These are phyloP conservation scores for Prinsepia uniflora DNA, from an alignment of 306 rosid genomes.

Conservation along the genomic window DNA sequence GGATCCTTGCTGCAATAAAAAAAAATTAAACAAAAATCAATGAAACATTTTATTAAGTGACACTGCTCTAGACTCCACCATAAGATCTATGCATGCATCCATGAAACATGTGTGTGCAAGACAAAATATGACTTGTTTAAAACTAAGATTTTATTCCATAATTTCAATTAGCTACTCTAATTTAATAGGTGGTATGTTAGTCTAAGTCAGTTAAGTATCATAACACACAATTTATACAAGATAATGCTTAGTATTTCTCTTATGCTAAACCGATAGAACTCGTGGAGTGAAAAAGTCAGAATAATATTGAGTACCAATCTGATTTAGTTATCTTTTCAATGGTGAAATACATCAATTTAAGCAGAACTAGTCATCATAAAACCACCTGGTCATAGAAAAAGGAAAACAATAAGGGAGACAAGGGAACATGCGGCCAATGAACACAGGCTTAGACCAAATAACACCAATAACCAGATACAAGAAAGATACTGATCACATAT, in stretches of 20 bases:
- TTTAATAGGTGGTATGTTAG: background rate
- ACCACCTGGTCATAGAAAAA: background rate
- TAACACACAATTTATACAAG: background rate
- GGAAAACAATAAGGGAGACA: background rate
- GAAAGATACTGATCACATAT: background rate
- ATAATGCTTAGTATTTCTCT: background rate
- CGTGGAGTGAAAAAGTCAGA: background rate
- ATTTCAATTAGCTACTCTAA: background rate
- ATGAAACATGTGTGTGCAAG: background rate
- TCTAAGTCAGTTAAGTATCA: background rate
- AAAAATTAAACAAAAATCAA: slow-evolving; percentile 10
- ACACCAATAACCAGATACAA: background rate
- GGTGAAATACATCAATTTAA: background rate
- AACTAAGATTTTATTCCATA: background rate
- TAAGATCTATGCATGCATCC: background rate
- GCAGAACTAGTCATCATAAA: background rate
- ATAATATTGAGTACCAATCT: background rate
- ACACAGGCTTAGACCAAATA: background rate
- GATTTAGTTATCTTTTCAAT: background rate
- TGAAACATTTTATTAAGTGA: background rate
- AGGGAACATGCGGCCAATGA: background rate
- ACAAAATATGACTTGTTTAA: background rate
- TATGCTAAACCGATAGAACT: background rate
- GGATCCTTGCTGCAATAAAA: slow-evolving; percentile 85
- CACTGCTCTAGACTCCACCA: background rate